Conservation (phyloP, 2,329 filamentous ascomycete genomes). For the Ophiostoma tasmaniense region DNA sequence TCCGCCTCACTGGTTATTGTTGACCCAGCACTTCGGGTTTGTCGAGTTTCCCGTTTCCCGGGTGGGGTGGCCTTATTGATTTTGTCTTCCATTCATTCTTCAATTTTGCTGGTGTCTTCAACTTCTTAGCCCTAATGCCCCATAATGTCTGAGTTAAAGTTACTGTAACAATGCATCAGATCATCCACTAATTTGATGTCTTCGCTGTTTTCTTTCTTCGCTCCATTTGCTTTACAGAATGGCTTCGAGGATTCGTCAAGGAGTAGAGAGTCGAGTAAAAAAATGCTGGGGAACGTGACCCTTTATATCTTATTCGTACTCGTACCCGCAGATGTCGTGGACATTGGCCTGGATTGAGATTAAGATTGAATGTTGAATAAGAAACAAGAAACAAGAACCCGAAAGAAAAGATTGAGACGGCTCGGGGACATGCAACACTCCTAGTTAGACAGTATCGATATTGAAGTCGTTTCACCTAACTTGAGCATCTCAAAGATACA, state of each 20-base stretch:
- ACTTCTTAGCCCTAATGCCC: neutral
- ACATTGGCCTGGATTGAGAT: no score
- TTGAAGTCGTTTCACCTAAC: neutral
- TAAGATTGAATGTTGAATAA: no score
- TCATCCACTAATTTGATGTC: neutral
- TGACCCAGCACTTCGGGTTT: constrained; percentile 14
- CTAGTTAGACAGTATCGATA: neutral
- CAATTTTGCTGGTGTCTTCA: no score
- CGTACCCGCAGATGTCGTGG: neutral
- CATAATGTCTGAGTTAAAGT: neutral
- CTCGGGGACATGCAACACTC: constrained; percentile 2
- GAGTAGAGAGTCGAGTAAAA: neutral
- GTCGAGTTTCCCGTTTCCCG: constrained; percentile 12
- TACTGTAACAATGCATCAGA: neutral
- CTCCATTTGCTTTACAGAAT: no score
- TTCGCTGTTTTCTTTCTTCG: no score
- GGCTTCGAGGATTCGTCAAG: neutral
- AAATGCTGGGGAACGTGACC: neutral
- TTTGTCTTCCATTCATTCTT: neutral
- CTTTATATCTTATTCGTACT: constrained; percentile 9
- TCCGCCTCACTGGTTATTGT: neutral
- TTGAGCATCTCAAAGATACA: neutral
- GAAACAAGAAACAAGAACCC: no score
- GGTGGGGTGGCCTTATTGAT: neutral
- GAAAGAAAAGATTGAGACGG: neutral